Conservation (phyloP, 371 early-diverging fungal species). For the Mucor mucedo region DNA sequence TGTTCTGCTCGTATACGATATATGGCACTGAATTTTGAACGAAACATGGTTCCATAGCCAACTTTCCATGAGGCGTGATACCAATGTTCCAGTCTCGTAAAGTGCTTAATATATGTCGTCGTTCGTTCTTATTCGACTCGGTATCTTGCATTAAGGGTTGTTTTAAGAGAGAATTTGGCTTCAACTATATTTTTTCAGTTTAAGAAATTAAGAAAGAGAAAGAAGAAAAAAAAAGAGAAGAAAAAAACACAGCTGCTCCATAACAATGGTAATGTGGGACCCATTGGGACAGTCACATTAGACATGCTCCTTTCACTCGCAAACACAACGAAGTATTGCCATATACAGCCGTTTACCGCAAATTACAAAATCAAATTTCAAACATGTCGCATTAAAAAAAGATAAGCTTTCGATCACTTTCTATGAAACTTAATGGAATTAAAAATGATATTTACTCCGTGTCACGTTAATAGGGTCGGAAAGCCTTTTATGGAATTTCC, state of each 20-base stretch:
- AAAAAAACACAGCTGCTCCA: background rate
- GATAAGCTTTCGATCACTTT: no score
- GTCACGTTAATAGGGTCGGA: no score
- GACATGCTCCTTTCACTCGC: background rate
- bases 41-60: conserved; percentile 14
- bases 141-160: background rate
- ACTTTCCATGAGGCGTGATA: conserved; percentile 11
- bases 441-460: no score
- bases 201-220: background rate
- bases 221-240: background rate
- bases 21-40: conserved; percentile 20
- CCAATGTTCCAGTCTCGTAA: conserved; percentile 16
- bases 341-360: no score
- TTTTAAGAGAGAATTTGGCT: background rate
- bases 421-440: no score
- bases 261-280: conserved; percentile 1
- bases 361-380: no score
- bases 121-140: conserved; percentile 5
- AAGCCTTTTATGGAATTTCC: no score
- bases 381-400: no score
- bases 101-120: conserved; percentile 10
- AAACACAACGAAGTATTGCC: no score
- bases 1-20: background rate
- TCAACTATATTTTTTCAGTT: no score
- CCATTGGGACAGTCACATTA: background rate